These are phyloP conservation scores for Meira miltonrushii DNA, from an alignment of 1,284 basidiomycete species.

Conservation along the genomic window DNA sequence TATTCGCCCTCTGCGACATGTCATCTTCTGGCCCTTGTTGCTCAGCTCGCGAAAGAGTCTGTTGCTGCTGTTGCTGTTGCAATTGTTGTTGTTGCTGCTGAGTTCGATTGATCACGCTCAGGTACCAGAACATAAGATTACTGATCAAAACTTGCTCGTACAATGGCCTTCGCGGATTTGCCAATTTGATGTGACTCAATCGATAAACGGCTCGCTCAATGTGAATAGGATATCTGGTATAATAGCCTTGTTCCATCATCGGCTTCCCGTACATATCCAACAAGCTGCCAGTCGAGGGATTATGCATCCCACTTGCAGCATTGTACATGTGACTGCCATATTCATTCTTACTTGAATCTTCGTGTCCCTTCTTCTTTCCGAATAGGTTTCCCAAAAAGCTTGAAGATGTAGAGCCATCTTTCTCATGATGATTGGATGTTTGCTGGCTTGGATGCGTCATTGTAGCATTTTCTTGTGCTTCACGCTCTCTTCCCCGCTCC, in stretches of 20 bases:
- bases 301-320: constrained; percentile 10
- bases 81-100: constrained; percentile 34
- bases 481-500: constrained; percentile 27
- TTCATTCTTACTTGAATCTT: constrained; percentile 15
- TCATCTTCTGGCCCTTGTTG: background rate
- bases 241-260: constrained; percentile 52
- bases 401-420: constrained; percentile 31
- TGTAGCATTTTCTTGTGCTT: constrained; percentile 4
- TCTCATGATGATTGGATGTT: background rate
- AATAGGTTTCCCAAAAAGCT: constrained; percentile 45
- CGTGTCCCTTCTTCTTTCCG: constrained; percentile 41
- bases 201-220: constrained; percentile 96
- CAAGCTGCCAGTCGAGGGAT: constrained; percentile 35
- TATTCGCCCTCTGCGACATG: background rate
- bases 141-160: constrained; percentile 98
- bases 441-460: background rate
- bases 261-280: constrained; percentile 19
- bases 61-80: constrained; percentile 15
- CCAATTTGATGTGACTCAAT: constrained; percentile 94
- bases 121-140: constrained; percentile 99
- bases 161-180: constrained; percentile 87
- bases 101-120: constrained; percentile 85
- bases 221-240: constrained; percentile 88
- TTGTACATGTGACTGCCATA: constrained; percentile 18
- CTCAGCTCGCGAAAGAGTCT: background rate